These are phyloP conservation scores for Kappamyces sp. DNA, from an alignment of 192 early-diverging fungal genomes.

Conservation along the genomic window DNA sequence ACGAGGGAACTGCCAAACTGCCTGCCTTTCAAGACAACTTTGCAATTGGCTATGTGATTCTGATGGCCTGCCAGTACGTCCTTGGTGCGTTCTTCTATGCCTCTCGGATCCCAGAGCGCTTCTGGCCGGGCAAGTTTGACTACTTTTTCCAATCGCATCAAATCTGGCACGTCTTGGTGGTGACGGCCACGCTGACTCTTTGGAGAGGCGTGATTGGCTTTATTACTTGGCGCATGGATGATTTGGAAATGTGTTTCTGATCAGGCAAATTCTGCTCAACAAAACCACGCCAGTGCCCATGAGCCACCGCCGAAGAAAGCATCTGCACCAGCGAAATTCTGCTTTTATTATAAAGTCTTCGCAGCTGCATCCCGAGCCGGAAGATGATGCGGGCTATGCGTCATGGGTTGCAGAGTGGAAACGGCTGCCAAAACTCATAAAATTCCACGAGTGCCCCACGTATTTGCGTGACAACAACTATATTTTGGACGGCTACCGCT, in stretches of 20 bases:
- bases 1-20: slow-evolving; percentile 12
- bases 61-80: slow-evolving; percentile 14
- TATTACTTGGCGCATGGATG: neutral
- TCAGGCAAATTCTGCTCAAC: no score
- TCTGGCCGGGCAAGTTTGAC: slow-evolving; percentile 24
- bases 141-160: slow-evolving; percentile 18
- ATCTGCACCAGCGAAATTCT: no score
- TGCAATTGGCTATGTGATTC: neutral
- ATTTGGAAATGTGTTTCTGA: neutral
- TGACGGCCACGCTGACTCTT: slow-evolving; percentile 13
- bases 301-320: no score
- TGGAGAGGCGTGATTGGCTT: neutral
- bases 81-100: slow-evolving; percentile 23
- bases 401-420: no score
- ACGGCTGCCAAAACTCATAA: no score
- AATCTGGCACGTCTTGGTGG: slow-evolving; percentile 24
- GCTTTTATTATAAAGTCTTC: no score
- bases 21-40: slow-evolving; percentile 6
- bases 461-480: slow-evolving; percentile 17
- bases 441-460: slow-evolving; percentile 1
- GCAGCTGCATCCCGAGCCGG: no score
- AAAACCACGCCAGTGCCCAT: neutral
- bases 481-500: slow-evolving; percentile 4
- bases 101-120: slow-evolving; percentile 23
- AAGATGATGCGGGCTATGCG: no score